Evolutionary conservation across 2,329 filamentous ascomycete species (phyloP).

Genomic region (Epichloe hybrida): DNA sequence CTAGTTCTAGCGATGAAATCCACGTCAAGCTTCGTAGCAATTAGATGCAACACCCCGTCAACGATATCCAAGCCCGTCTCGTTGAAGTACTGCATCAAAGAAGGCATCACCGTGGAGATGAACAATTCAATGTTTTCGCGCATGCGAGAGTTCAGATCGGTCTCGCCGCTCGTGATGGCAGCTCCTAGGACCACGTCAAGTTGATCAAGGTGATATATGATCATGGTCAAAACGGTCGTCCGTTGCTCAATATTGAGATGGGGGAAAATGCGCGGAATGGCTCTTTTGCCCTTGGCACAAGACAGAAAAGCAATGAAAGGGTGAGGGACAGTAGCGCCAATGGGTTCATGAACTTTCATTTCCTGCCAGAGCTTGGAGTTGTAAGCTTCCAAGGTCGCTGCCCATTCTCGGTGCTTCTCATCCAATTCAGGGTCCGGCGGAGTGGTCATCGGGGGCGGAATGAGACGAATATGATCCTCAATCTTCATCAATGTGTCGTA

Average conservation of each 20-base stretch:
- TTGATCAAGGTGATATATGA: slow-evolving; percentile 82
- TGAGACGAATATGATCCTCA: slow-evolving; percentile 78
- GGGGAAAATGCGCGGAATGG: slow-evolving; percentile 80
- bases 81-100: slow-evolving; percentile 77
- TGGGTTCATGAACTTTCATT: slow-evolving; percentile 86
- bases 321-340: slow-evolving; percentile 62
- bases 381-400: slow-evolving; percentile 42
- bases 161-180: slow-evolving; percentile 59
- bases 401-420: slow-evolving; percentile 66
- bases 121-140: slow-evolving; percentile 92
- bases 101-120: slow-evolving; percentile 74
- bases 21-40: slow-evolving; percentile 72
- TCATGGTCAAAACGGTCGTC: slow-evolving; percentile 90
- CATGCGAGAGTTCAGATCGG: slow-evolving; percentile 56
- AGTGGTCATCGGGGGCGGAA: slow-evolving; percentile 51
- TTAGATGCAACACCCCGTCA: slow-evolving; percentile 73
- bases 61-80: slow-evolving; percentile 87
- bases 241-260: slow-evolving; percentile 87
- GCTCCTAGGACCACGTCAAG: slow-evolving; percentile 80
- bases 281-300: slow-evolving; percentile 91
- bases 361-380: slow-evolving; percentile 74
- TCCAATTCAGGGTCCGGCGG: slow-evolving; percentile 49
- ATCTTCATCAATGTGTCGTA: slow-evolving; percentile 84
- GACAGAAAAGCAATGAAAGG: slow-evolving; percentile 95
- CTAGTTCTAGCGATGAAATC: slow-evolving; percentile 75